Percentiles rank a stretch among this genome's conserved stretches.
Conservation (phyloP, 495 filamentous ascomycete species). For the Penicillium verhagenii region DNA sequence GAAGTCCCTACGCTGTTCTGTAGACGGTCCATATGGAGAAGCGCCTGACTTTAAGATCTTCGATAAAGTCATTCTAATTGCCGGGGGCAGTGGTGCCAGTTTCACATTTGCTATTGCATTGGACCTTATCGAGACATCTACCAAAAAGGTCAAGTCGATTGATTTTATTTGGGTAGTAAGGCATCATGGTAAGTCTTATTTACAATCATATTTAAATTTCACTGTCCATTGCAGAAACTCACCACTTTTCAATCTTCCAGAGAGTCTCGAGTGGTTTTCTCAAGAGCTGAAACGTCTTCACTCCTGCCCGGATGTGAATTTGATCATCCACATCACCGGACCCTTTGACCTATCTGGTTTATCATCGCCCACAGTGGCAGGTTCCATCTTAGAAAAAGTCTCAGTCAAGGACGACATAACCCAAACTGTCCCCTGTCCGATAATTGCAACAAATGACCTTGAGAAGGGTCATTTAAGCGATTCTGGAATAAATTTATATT, state of each 20-base stretch:
- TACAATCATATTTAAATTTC: neutral
- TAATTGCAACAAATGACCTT: neutral
- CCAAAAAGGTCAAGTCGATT: slow-evolving; percentile 4
- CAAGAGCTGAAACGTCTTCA: slow-evolving; percentile 15
- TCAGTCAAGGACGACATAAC: neutral
- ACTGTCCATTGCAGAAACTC: neutral
- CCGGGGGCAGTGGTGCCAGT: slow-evolving; percentile 57
- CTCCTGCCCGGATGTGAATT: slow-evolving; percentile 1
- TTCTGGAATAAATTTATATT: neutral
- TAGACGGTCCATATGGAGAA: slow-evolving; percentile 60
- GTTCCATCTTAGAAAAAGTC: neutral
- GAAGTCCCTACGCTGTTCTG: slow-evolving; percentile 42
- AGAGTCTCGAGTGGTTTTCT: slow-evolving; percentile 16
- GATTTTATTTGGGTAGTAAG: slow-evolving; percentile 22
- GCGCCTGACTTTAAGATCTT: slow-evolving; percentile 55
- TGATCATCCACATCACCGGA: slow-evolving; percentile 10
- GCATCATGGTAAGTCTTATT: slow-evolving; percentile 2
- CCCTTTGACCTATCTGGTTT: neutral
- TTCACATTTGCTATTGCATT: slow-evolving; percentile 41
- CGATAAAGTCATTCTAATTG: slow-evolving; percentile 57
- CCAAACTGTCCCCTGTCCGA: neutral
- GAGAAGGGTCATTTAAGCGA: slow-evolving; percentile 14
- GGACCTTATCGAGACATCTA: slow-evolving; percentile 5
- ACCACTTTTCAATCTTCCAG: neutral
- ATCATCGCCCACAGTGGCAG: neutral